Percentiles rank a stretch among this genome's conserved stretches.
These are phyloP conservation scores for Apiosordaria backusii DNA, from an alignment of 495 filamentous ascomycete species.

Conservation along the genomic window DNA sequence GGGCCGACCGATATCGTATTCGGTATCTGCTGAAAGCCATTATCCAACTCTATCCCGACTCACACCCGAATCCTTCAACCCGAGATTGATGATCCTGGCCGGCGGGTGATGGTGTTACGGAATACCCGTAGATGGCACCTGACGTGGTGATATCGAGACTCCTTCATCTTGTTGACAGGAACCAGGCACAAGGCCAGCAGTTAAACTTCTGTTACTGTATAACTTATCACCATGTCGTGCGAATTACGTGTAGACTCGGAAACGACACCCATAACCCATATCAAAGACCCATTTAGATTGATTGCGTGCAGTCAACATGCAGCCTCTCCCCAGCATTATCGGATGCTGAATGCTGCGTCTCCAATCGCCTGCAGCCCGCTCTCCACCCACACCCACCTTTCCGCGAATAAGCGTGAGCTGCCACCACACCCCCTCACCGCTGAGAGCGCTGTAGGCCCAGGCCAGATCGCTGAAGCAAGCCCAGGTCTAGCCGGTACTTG, in stretches of 20 bases:
- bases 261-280: neutral
- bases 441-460: neutral
- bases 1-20: slow-evolving; percentile 12
- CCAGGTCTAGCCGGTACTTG: neutral
- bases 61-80: neutral
- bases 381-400: neutral
- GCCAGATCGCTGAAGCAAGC: slow-evolving; percentile 3
- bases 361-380: neutral
- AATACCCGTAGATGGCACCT: neutral
- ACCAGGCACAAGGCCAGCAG: neutral
- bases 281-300: neutral
- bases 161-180: too few relatives aligned
- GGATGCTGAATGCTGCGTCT: neutral
- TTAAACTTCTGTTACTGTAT: neutral
- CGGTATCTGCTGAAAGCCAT: neutral
- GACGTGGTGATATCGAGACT: neutral
- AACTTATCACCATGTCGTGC: slow-evolving; percentile 3
- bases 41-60: neutral
- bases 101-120: neutral
- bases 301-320: slow-evolving; percentile 1
- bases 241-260: slow-evolving; percentile 3
- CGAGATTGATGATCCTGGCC: neutral
- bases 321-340: neutral
- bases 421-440: slow-evolving; percentile 1
- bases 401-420: neutral